Percentiles rank a stretch among this genome's conserved stretches.
phyloP scores from a whole-genome alignment of 495 filamentous ascomycete species.

The Thermothielavioides terrestris region DNA sequence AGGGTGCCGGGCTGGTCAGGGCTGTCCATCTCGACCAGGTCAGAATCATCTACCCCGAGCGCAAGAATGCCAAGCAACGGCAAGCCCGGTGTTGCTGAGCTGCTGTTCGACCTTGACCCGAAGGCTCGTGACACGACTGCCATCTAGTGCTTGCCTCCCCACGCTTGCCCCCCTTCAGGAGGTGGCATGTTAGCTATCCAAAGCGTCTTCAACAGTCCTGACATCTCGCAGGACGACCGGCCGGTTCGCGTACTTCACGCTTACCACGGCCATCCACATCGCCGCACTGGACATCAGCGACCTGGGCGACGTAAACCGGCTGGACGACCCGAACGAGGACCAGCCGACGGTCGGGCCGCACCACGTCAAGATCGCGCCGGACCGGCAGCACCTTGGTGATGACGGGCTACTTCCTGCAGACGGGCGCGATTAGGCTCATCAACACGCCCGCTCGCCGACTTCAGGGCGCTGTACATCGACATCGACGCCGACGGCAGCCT shows the following conservation, averaged over 20 bases:
- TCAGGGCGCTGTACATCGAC: constrained; percentile 55
- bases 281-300: constrained; percentile 57
- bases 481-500: constrained; percentile 46
- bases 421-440: constrained; percentile 50
- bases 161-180: neutral
- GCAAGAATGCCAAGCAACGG: constrained; percentile 43
- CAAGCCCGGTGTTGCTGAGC: constrained; percentile 48
- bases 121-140: constrained; percentile 48
- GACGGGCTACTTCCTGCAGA: constrained; percentile 59
- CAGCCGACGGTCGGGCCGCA: constrained; percentile 55
- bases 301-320: constrained; percentile 48
- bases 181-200: neutral
- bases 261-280: constrained; percentile 56
- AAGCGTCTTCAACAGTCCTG: constrained; percentile 24
- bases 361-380: constrained; percentile 56
- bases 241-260: constrained; percentile 49
- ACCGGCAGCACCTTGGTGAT: constrained; percentile 55
- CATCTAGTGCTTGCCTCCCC: constrained; percentile 37
- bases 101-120: constrained; percentile 50
- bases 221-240: constrained; percentile 54
- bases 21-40: constrained; percentile 54
- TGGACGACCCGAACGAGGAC: constrained; percentile 50
- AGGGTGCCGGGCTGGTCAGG: constrained; percentile 51
- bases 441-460: constrained; percentile 57
- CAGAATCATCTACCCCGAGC: constrained; percentile 58